Evolutionary conservation across 768 basidiomycete genomes (phyloP).

Genomic region (Podaxis rugospora): DNA sequence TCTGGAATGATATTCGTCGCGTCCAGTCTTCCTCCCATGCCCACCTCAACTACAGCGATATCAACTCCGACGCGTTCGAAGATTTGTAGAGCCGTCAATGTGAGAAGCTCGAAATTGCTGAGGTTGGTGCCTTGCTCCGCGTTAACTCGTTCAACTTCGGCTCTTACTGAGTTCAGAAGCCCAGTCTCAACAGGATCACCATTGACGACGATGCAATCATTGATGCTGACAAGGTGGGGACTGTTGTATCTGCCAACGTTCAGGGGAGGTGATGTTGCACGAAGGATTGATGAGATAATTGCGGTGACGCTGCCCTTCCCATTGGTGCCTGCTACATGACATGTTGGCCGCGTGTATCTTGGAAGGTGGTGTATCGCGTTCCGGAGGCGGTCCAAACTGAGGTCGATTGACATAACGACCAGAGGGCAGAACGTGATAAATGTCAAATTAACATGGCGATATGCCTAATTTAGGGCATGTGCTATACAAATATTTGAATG

Average conservation of each 20-base stretch:
- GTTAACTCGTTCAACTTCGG: slow-evolving; percentile 46
- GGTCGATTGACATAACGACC: slow-evolving; percentile 58
- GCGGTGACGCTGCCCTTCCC: slow-evolving; percentile 94
- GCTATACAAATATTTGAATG: too few relatives aligned
- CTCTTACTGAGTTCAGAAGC: slow-evolving; percentile 43
- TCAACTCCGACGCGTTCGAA: slow-evolving; percentile 75
- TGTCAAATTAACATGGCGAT: not conserved
- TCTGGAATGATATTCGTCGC: slow-evolving; percentile 90
- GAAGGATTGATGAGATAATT: slow-evolving; percentile 73
- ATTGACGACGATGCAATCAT: slow-evolving; percentile 75
- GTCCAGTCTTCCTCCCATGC: slow-evolving; percentile 90
- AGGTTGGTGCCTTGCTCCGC: slow-evolving; percentile 38
- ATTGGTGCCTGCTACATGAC: slow-evolving; percentile 94
- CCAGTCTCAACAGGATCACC: slow-evolving; percentile 43
- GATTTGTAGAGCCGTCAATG: slow-evolving; percentile 70
- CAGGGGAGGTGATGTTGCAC: slow-evolving; percentile 46
- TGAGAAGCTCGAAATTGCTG: slow-evolving; percentile 82
- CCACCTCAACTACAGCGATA: slow-evolving; percentile 85
- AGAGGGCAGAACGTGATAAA: not conserved
- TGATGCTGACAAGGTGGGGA: slow-evolving; percentile 78
- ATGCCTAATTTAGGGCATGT: not conserved
- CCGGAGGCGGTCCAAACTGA: slow-evolving; percentile 57
- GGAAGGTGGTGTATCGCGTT: slow-evolving; percentile 52
- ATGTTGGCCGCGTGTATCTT: slow-evolving; percentile 69
- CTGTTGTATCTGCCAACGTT: slow-evolving; percentile 84